Percentiles rank a stretch among this genome's conserved stretches.
Conservation (phyloP, 805 yeast genomes). For the Spathaspora passalidarum region DNA sequence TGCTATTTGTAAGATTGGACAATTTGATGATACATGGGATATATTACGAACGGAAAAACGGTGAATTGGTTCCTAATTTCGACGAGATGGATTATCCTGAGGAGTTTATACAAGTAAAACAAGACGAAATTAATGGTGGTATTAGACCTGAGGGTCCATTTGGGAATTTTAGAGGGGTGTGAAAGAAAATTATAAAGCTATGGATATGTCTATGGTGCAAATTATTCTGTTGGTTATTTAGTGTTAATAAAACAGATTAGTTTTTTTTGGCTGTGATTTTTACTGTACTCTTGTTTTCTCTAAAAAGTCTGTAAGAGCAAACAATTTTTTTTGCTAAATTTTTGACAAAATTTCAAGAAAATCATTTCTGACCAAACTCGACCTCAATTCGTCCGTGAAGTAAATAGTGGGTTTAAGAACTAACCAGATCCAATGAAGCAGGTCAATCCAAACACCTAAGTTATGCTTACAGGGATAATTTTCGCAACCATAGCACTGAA, state of each 20-base stretch:
- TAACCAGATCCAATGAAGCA: too few relatives aligned
- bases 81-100: conserved; percentile 27
- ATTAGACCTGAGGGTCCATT: conserved; percentile 13
- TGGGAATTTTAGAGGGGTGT: conserved; percentile 15
- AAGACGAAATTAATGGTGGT: conserved; percentile 8
- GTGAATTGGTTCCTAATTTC: conserved; percentile 21
- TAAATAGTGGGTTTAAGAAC: too few relatives aligned
- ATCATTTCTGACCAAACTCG: too few relatives aligned
- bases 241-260: not conserved
- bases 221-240: not conserved
- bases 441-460: too few relatives aligned
- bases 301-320: too few relatives aligned
- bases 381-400: too few relatives aligned
- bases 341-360: too few relatives aligned
- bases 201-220: not conserved
- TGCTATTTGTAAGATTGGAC: conserved; percentile 23
- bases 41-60: conserved; percentile 19
- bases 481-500: not conserved
- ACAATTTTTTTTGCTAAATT: too few relatives aligned
- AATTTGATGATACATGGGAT: conserved; percentile 34
- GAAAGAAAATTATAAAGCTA: not conserved
- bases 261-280: too few relatives aligned
- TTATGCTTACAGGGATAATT: not conserved
- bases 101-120: conserved; percentile 12
- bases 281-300: too few relatives aligned